These are phyloP conservation scores for Teunomyces kruisii DNA, from an alignment of 805 yeast genomes.

Conservation along the genomic window DNA sequence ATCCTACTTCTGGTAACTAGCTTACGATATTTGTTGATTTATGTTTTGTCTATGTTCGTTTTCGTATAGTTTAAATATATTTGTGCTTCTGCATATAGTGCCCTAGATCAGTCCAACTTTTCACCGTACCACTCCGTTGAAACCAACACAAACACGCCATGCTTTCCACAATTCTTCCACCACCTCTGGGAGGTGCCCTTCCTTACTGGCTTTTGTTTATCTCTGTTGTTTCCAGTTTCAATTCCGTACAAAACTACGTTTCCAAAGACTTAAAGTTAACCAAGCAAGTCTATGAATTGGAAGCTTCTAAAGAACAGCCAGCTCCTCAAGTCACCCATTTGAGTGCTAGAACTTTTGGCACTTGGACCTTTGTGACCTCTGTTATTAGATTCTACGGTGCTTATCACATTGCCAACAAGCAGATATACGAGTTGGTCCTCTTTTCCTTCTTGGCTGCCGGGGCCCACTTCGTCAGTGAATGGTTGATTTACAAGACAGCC, in stretches of 20 bases:
- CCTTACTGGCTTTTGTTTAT: slow-evolving; percentile 46
- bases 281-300: slow-evolving; percentile 67
- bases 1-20: slow-evolving; percentile 3
- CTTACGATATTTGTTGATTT: slow-evolving; percentile 4
- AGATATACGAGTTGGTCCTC: slow-evolving; percentile 74
- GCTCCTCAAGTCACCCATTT: slow-evolving; percentile 44
- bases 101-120: background rate
- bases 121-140: background rate
- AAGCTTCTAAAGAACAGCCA: slow-evolving; percentile 21
- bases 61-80: background rate
- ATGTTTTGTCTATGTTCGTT: slow-evolving; percentile 3
- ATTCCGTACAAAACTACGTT: slow-evolving; percentile 81
- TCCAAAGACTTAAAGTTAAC: slow-evolving; percentile 70
- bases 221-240: slow-evolving; percentile 89
- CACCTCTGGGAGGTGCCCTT: slow-evolving; percentile 28
- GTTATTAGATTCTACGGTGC: slow-evolving; percentile 88
- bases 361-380: slow-evolving; percentile 91
- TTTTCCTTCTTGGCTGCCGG: slow-evolving; percentile 82
- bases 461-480: slow-evolving; percentile 79
- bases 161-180: slow-evolving; percentile 6
- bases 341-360: slow-evolving; percentile 96
- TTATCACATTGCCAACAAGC: slow-evolving; percentile 59
- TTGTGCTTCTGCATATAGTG: slow-evolving; percentile 1
- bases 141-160: background rate
- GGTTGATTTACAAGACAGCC: slow-evolving; percentile 77